Conservation (phyloP, 73 alveolate species). For the Uronychia setigera region DNA sequence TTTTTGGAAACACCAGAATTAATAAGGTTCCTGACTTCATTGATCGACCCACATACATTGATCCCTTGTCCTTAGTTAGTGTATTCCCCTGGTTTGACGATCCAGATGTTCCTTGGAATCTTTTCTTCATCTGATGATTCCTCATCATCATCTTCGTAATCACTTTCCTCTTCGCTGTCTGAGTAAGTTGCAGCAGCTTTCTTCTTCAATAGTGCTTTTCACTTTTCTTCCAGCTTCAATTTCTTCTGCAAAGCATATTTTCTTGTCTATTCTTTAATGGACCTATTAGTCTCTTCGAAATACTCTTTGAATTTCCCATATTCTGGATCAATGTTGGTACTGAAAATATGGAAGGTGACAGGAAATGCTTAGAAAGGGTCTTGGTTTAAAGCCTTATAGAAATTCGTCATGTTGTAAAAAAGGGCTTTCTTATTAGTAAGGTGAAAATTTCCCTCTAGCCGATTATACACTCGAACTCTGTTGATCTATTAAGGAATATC, state of each 20-base stretch:
- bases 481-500: not conserved
- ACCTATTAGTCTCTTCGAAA: not conserved
- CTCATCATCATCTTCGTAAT: conserved; percentile 2
- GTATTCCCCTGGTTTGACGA: conserved; percentile 69
- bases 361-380: conserved; percentile 59
- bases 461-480: conserved; percentile 16
- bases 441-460: conserved; percentile 19
- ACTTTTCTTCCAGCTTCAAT: not conserved
- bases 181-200: not conserved
- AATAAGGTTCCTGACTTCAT: conserved; percentile 49
- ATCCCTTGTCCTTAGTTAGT: conserved; percentile 91
- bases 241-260: not conserved
- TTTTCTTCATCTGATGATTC: conserved; percentile 24
- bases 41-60: conserved; percentile 65
- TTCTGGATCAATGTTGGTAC: conserved; percentile 47
- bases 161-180: not conserved
- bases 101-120: conserved; percentile 60
- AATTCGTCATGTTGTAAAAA: conserved; percentile 47
- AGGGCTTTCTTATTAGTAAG: conserved; percentile 49
- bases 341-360: conserved; percentile 41
- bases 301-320: conserved; percentile 27
- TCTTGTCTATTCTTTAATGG: not conserved
- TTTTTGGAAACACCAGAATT: conserved; percentile 42
- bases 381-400: conserved; percentile 6
- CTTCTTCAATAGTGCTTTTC: not conserved